Conservation (phyloP, 441 rosid genomes). For the Bruguiera hainesii region DNA sequence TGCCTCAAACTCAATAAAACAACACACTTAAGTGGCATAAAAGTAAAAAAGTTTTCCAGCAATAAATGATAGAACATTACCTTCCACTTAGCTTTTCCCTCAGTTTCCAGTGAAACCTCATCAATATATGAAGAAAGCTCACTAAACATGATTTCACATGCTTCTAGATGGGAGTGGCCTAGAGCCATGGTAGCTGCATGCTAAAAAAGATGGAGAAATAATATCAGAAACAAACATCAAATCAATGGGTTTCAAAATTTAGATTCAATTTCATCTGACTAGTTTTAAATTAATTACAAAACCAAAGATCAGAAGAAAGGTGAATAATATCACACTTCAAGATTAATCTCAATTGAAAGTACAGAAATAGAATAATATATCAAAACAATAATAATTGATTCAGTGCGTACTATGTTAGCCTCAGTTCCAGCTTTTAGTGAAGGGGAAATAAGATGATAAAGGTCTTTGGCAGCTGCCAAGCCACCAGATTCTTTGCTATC, state of each 20-base stretch:
- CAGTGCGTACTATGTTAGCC: conserved; percentile 69
- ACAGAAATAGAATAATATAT: not conserved
- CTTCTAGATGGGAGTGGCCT: conserved; percentile 97
- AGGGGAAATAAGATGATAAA: conserved; percentile 90
- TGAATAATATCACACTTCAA: too few species aligned
- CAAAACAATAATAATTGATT: not conserved
- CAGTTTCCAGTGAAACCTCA: conserved; percentile 92
- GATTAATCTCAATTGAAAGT: not conserved
- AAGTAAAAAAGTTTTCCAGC: not conserved
- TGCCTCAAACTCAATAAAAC: conserved; percentile 5
- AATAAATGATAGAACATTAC: conserved; percentile 32
- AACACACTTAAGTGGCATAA: not conserved
- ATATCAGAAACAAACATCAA: conserved; percentile 12
- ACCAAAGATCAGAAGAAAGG: too few species aligned
- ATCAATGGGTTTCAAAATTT: not conserved
- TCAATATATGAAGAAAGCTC: conserved; percentile 94
- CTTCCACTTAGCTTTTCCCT: conserved; percentile 99
- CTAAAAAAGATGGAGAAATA: conserved; percentile 41
- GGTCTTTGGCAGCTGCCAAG: conserved; percentile 79
- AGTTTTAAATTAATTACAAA: too few species aligned
- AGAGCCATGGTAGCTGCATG: conserved; percentile 99
- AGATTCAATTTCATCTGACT: too few species aligned
- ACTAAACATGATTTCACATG: conserved; percentile 93
- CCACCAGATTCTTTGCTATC: conserved; percentile 82
- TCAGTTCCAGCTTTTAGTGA: conserved; percentile 93